phyloP scores from a whole-genome alignment of 1,284 basidiomycete species.

The Neotropicomus parvogracilis region DNA sequence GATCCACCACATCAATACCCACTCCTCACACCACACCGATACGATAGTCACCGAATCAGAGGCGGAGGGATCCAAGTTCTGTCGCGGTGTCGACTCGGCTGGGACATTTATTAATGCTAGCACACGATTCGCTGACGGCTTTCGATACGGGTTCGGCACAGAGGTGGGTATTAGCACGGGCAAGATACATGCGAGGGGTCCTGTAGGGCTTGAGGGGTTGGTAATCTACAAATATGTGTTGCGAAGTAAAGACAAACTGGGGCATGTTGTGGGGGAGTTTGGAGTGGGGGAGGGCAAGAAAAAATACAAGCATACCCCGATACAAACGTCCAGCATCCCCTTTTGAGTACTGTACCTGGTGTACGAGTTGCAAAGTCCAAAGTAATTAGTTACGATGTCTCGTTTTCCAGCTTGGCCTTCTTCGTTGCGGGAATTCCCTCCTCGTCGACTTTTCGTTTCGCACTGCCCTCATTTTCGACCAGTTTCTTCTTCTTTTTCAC shows the following conservation, averaged over 20 bases:
- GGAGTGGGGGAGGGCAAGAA: constrained; percentile 70
- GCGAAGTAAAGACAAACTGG: constrained; percentile 64
- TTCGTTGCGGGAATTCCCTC: constrained; percentile 53
- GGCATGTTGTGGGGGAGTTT: constrained; percentile 82
- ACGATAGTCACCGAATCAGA: constrained; percentile 82
- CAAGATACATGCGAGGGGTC: constrained; percentile 93
- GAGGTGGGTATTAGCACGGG: constrained; percentile 98
- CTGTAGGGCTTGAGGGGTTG: constrained; percentile 93
- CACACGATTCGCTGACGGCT: constrained; percentile 96
- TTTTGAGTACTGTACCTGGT: constrained; percentile 26
- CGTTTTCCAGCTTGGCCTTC: constrained; percentile 58
- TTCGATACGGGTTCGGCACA: constrained; percentile 95
- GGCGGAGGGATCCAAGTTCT: constrained; percentile 72
- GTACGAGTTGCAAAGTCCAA: neutral
- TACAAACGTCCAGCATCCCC: constrained; percentile 47
- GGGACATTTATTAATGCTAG: constrained; percentile 94
- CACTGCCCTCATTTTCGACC: constrained; percentile 32
- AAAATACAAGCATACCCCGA: constrained; percentile 67
- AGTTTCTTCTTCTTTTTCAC: constrained; percentile 80
- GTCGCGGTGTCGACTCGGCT: constrained; percentile 85
- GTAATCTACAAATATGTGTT: constrained; percentile 95
- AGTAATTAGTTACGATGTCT: constrained; percentile 17
- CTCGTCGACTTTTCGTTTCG: constrained; percentile 71
- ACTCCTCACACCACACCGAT: constrained; percentile 96
- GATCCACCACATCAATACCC: constrained; percentile 86